These are phyloP conservation scores for Moniliophthora roreri DNA, from an alignment of 1,284 basidiomycete species.

Conservation along the genomic window DNA sequence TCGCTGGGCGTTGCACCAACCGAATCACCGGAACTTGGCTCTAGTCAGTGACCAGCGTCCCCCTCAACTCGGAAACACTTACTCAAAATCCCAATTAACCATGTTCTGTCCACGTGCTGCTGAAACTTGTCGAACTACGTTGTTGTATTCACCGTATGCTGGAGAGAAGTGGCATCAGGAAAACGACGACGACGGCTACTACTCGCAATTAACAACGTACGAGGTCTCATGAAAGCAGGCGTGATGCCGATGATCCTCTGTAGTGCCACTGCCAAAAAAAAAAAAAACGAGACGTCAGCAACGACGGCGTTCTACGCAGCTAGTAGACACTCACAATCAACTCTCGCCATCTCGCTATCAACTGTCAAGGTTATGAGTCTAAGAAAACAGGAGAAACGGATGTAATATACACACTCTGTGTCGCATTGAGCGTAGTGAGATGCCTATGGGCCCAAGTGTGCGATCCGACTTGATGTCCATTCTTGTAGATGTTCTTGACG, in stretches of 20 bases:
- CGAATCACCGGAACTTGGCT: slow-evolving; percentile 37
- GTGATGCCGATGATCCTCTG: slow-evolving; percentile 29
- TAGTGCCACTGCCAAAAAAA: slow-evolving; percentile 25
- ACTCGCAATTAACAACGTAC: neutral
- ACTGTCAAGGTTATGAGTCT: slow-evolving; percentile 8
- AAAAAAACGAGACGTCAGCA: neutral
- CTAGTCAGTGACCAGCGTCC: neutral
- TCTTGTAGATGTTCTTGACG: slow-evolving; percentile 20
- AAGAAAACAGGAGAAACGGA: neutral
- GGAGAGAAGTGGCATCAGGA: neutral
- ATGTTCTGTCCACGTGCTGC: slow-evolving; percentile 36
- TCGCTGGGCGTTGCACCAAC: slow-evolving; percentile 30
- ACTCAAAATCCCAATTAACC: slow-evolving; percentile 47
- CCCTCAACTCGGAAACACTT: slow-evolving; percentile 12
- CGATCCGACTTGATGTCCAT: slow-evolving; percentile 20
- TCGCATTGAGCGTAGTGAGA: slow-evolving; percentile 28
- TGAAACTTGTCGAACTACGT: slow-evolving; percentile 29
- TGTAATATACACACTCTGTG: slow-evolving; percentile 27
- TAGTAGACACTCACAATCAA: slow-evolving; percentile 21
- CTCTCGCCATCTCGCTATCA: slow-evolving; percentile 23
- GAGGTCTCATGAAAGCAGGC: slow-evolving; percentile 36
- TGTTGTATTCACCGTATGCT: slow-evolving; percentile 42
- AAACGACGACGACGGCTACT: neutral
- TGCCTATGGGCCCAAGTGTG: slow-evolving; percentile 22
- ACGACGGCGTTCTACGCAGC: neutral